Percentiles rank a stretch among this genome's conserved stretches.
These are phyloP conservation scores for Xerophyta viscosa DNA, from an alignment of 106 monocot genomes.

Conservation along the genomic window DNA sequence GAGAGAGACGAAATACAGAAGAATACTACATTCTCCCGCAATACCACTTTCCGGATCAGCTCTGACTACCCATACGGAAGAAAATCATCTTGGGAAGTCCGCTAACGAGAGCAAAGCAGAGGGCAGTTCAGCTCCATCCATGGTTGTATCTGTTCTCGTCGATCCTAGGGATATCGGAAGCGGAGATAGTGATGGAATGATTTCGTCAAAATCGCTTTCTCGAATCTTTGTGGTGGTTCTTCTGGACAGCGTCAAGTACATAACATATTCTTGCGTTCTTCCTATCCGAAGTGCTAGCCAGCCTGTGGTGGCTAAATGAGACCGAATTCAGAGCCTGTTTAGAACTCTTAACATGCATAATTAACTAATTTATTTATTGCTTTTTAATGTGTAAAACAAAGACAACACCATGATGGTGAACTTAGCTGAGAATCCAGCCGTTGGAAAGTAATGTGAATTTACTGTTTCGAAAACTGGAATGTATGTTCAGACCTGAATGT, in stretches of 20 bases:
- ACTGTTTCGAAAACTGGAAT: too few species aligned
- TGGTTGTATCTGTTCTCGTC: slow-evolving; percentile 73
- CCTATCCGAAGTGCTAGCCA: slow-evolving; percentile 39
- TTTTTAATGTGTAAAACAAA: too few species aligned
- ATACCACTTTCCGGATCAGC: slow-evolving; percentile 48
- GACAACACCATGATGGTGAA: too few species aligned
- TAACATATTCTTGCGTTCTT: slow-evolving; percentile 65
- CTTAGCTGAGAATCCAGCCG: too few species aligned
- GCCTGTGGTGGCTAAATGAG: slow-evolving; percentile 18
- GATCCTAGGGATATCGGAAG: slow-evolving; percentile 81
- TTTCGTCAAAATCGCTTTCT: slow-evolving; percentile 48
- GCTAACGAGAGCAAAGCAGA: slow-evolving; percentile 19
- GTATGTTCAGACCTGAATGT: too few species aligned
- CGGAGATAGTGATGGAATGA: slow-evolving; percentile 37
- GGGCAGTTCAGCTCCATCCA: slow-evolving; percentile 18
- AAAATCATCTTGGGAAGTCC: slow-evolving; percentile 12
- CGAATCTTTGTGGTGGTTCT: slow-evolving; percentile 73
- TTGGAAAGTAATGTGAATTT: too few species aligned
- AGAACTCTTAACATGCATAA: too few species aligned
- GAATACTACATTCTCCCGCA: slow-evolving; percentile 35
- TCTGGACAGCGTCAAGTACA: slow-evolving; percentile 59
- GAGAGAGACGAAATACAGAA: slow-evolving; percentile 45
- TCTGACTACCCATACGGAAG: slow-evolving; percentile 16
- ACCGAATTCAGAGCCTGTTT: too few species aligned
- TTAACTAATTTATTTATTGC: too few species aligned